phyloP scores from a whole-genome alignment of 2,329 filamentous ascomycete genomes.

The Nemania sp. region DNA sequence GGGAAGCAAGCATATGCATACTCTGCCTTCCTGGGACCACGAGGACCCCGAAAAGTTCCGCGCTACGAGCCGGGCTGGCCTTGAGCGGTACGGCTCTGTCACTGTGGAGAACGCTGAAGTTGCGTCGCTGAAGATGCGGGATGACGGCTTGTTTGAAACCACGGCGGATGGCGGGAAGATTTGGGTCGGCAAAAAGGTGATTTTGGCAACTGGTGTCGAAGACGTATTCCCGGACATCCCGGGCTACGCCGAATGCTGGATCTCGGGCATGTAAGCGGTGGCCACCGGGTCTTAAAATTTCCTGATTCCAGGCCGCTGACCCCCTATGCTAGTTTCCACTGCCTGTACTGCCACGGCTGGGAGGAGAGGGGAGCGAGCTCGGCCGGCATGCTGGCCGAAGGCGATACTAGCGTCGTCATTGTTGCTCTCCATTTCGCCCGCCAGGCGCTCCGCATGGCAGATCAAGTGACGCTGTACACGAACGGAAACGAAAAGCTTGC shows the following conservation, averaged over 20 bases:
- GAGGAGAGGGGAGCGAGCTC: constrained; percentile 2
- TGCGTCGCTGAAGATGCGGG: constrained; percentile 7
- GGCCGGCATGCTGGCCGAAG: constrained; percentile 11
- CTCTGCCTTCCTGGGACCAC: constrained; percentile 29
- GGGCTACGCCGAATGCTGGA: constrained; percentile 25
- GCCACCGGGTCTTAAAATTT: not conserved
- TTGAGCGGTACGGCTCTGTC: constrained; percentile 21
- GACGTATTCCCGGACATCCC: constrained; percentile 25
- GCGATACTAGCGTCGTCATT: constrained; percentile 1
- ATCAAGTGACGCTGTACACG: constrained; percentile 11
- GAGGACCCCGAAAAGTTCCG: constrained; percentile 29
- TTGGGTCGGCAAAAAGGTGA: constrained; percentile 18
- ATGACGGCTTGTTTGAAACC: constrained; percentile 17
- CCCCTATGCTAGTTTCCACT: constrained; percentile 14
- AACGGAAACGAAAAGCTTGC: constrained; percentile 14
- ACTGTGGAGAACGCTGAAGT: constrained; percentile 19
- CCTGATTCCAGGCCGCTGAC: not conserved
- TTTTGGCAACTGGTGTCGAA: constrained; percentile 22
- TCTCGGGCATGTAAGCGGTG: constrained; percentile 22
- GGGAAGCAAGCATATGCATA: constrained; percentile 14
- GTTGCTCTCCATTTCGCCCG: constrained; percentile 10
- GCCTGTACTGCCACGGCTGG: constrained; percentile 17
- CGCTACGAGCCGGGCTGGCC: constrained; percentile 7
- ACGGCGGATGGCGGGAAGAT: constrained; percentile 2
- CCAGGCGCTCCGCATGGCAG: constrained; percentile 14